Percentiles rank a stretch among this genome's conserved stretches.
Evolutionary conservation across 2,329 filamentous ascomycete species (phyloP).

Genomic region (Xylariomycetidae sp.): DNA sequence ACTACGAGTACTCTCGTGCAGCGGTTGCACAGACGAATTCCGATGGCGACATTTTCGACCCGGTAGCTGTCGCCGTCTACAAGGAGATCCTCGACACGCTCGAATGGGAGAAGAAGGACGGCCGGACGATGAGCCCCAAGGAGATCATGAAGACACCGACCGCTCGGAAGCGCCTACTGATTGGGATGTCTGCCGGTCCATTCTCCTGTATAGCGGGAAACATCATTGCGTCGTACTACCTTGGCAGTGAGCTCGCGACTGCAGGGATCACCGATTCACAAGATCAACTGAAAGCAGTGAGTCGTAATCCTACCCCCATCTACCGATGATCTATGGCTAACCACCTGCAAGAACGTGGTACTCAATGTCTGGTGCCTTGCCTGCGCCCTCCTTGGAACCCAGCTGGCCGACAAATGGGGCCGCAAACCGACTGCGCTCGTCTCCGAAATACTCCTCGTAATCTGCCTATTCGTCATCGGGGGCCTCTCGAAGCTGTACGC

Average conservation of each 20-base stretch:
- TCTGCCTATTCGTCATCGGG: slow-evolving; percentile 48
- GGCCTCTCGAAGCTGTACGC: slow-evolving; percentile 40
- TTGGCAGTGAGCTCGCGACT: slow-evolving; percentile 32
- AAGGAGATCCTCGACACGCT: slow-evolving; percentile 41
- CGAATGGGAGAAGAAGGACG: slow-evolving; percentile 39
- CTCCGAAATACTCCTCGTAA: slow-evolving; percentile 31
- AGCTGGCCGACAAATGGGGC: slow-evolving; percentile 36
- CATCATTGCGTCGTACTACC: slow-evolving; percentile 36
- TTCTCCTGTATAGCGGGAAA: slow-evolving; percentile 33
- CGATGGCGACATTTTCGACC: slow-evolving; percentile 33
- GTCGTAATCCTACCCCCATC: no score
- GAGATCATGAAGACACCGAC: slow-evolving; percentile 33
- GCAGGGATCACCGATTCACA: slow-evolving; percentile 35
- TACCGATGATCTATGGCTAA: no score
- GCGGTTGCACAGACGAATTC: slow-evolving; percentile 37
- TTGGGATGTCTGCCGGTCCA: slow-evolving; percentile 31
- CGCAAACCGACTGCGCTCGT: slow-evolving; percentile 38
- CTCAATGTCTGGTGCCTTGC: slow-evolving; percentile 46
- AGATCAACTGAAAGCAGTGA: slow-evolving; percentile 32
- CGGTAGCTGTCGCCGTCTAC: slow-evolving; percentile 32
- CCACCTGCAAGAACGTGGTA: slow-evolving; percentile 38
- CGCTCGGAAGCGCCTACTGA: slow-evolving; percentile 33
- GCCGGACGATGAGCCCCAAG: slow-evolving; percentile 30
- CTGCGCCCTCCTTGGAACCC: slow-evolving; percentile 37
- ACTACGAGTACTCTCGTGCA: slow-evolving; percentile 33